Base-by-base conservation (phyloP, 140 eudicot species). In the Erigeron philadelphicus region DNA sequence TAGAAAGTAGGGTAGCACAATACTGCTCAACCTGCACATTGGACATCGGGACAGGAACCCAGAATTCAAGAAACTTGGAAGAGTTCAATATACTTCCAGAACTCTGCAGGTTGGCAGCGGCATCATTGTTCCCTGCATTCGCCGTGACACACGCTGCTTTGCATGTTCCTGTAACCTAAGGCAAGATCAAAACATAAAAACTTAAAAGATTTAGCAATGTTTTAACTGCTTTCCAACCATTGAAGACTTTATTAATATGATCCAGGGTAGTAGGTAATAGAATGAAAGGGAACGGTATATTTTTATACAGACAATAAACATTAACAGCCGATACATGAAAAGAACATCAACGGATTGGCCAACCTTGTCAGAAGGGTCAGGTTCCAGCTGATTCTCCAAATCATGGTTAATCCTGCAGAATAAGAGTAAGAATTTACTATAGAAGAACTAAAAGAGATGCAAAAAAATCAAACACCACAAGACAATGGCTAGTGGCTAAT, bases 11-110 rank as follows among this genome's bases (percentile, higher is more conserved):
- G 21, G 89, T 65, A 78, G 81, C 83, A 76, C 93, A 92, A 69
- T 92, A 92, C 70, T 84, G 96, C 74, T 92, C 98, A 69, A 88
- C 95, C 83, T 92, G 98, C 76, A 83, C 68, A 49, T 88, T 83
- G 19, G 96, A 86, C 25, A 88, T 60, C 64, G 71, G 78, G 7
- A 81, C 85, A 9, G 98, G 98, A 64, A 92, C 83, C 98, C 92
- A 92, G 44, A 84, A 92, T 79, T 92, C 98, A 31, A 78, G 66
- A 76, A 83, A 89, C 78, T 75, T 93, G 18, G 93, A 66, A 67
- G 81, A 59, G 42, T 48, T 70, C 1, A 76, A 49, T 25, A 58
- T 74, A 78, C 80, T 23, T 21, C 76, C 81, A 67, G 47, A 76
- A 55, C 56, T 21, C 44, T 41, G 79, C 78, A 53, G 13, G 56